phyloP scores from a whole-genome alignment of 1,284 basidiomycete genomes.

The Stygiomarasmius scandens region DNA sequence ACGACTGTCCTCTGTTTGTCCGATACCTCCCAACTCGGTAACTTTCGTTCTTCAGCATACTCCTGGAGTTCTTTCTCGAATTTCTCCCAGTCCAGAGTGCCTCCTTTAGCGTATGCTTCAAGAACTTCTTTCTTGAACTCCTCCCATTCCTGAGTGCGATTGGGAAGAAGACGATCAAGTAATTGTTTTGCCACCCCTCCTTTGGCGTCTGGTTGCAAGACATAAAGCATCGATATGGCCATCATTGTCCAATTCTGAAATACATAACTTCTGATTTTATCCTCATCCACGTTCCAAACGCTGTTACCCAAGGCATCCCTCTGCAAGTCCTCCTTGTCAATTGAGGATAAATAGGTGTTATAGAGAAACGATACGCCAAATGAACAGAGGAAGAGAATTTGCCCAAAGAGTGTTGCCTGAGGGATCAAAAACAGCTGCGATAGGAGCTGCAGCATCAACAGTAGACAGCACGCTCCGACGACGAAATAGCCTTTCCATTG shows the following conservation, averaged over 20 bases:
- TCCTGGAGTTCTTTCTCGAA: too few relatives aligned
- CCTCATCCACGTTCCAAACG: neutral
- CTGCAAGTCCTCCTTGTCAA: neutral
- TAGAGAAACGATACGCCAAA: constrained; percentile 31
- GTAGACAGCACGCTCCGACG: constrained; percentile 28
- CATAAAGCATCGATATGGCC: neutral
- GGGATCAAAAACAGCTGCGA: constrained; percentile 32
- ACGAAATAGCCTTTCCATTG: constrained; percentile 21
- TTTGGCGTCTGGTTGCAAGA: neutral
- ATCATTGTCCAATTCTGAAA: neutral
- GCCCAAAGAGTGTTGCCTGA: constrained; percentile 32
- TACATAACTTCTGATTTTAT: neutral
- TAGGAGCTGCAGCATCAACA: constrained; percentile 32
- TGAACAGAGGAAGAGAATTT: constrained; percentile 32
- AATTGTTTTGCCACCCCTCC: neutral
- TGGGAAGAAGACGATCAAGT: neutral
- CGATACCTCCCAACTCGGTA: neutral
- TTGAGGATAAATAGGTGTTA: constrained; percentile 27
- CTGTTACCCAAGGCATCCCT: neutral
- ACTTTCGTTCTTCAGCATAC: too few relatives aligned
- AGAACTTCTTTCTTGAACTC: neutral
- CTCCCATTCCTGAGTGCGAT: neutral
- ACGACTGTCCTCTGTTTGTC: neutral
- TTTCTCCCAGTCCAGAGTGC: too few relatives aligned
- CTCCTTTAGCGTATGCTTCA: neutral